Percentiles rank a stretch among this genome's conserved stretches.
Conservation (phyloP, 176 grass and related monocot species). For the Carex littledalei region DNA sequence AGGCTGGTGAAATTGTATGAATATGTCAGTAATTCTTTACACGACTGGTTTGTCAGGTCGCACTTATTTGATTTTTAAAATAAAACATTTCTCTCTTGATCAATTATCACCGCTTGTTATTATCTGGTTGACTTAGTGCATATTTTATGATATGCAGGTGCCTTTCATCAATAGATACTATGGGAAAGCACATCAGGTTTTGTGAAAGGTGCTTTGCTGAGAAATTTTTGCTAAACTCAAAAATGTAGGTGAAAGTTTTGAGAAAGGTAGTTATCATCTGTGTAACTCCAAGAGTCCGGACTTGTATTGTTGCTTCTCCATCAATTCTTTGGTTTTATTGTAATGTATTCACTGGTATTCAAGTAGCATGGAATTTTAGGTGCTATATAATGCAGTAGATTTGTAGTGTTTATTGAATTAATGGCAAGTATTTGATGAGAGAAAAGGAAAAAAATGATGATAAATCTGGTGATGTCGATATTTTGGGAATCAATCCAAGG, state of each 20-base stretch:
- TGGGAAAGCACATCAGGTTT: constrained; percentile 47
- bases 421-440: neutral
- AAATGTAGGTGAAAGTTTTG: neutral
- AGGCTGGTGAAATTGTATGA: neutral
- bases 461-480: neutral
- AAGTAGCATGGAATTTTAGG: neutral
- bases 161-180: constrained; percentile 81
- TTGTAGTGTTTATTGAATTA: neutral
- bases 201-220: constrained; percentile 20
- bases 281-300: neutral
- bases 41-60: neutral
- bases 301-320: neutral
- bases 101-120: neutral
- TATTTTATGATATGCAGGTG: constrained; percentile 32
- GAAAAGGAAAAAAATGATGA: neutral
- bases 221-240: neutral
- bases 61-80: neutral
- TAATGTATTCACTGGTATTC: neutral
- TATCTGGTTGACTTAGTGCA: neutral
- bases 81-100: neutral
- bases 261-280: neutral
- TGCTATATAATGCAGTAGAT: neutral
- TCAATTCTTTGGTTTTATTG: neutral
- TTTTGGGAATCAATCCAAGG: no score
- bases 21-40: neutral